phyloP scores from a whole-genome alignment of 305 asterid genomes.

The Rubia balearica region DNA sequence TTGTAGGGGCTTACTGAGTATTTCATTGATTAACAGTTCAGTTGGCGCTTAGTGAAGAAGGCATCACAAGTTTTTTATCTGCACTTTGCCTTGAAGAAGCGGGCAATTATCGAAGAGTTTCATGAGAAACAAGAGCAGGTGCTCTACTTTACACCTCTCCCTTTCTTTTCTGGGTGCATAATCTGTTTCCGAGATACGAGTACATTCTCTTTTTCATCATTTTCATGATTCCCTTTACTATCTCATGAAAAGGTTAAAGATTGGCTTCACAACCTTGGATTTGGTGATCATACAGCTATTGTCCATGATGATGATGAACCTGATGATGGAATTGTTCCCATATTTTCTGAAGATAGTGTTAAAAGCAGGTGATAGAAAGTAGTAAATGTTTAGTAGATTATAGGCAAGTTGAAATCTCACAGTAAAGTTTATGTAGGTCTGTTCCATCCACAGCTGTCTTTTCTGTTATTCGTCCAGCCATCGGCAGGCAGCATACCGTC shows the following conservation, averaged over 20 bases:
- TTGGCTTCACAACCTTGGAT: constrained; percentile 51
- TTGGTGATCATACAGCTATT: constrained; percentile 56
- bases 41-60: constrained; percentile 74
- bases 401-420: constrained; percentile 13
- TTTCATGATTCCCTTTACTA: constrained; percentile 2
- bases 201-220: constrained; percentile 4
- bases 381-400: constrained; percentile 10
- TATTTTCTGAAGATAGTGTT: constrained; percentile 56
- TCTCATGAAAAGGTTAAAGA: constrained; percentile 58
- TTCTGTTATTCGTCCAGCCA: constrained; percentile 88
- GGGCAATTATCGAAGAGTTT: constrained; percentile 75
- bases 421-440: constrained; percentile 87
- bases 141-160: constrained; percentile 25
- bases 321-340: constrained; percentile 68
- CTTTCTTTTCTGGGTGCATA: neutral
- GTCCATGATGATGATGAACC: constrained; percentile 83
- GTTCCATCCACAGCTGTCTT: constrained; percentile 96
- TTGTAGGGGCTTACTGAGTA: neutral
- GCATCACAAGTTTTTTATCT: constrained; percentile 88
- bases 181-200: neutral
- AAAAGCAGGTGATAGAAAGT: constrained; percentile 58
- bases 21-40: constrained; percentile 47
- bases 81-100: constrained; percentile 78
- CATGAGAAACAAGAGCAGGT: constrained; percentile 98
- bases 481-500: constrained; percentile 82